phyloP scores from a whole-genome alignment of 2,329 filamentous ascomycete species.

The Diaporthe citrichinensis region DNA sequence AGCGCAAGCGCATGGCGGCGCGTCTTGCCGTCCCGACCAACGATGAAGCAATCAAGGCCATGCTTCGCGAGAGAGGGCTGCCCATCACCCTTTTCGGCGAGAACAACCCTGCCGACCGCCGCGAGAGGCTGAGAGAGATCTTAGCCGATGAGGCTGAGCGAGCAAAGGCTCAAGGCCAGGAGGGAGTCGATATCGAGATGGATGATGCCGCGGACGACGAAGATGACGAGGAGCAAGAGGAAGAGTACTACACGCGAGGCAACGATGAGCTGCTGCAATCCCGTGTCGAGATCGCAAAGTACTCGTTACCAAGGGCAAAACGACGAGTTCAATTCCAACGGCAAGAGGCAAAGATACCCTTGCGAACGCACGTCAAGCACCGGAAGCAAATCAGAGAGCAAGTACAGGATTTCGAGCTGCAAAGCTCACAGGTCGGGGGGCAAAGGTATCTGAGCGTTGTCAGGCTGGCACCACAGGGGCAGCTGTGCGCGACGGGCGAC shows the following conservation, averaged over 20 bases:
- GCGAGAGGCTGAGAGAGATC: constrained; percentile 88
- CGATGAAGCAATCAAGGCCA: constrained; percentile 85
- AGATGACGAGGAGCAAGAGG: constrained; percentile 81
- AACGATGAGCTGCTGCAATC: constrained; percentile 80
- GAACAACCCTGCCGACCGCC: constrained; percentile 80
- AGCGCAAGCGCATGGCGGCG: constrained; percentile 89
- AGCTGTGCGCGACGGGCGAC: constrained; percentile 89
- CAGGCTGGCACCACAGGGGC: constrained; percentile 87
- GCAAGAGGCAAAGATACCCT: constrained; percentile 83
- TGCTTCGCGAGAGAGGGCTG: constrained; percentile 88
- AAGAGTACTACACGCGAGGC: constrained; percentile 96
- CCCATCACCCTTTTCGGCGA: constrained; percentile 96
- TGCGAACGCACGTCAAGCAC: constrained; percentile 93
- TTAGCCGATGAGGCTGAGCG: constrained; percentile 81
- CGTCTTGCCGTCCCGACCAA: constrained; percentile 94
- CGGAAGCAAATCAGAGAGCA: constrained; percentile 90
- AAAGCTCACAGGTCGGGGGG: constrained; percentile 92
- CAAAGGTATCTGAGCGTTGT: constrained; percentile 94
- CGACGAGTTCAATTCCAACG: constrained; percentile 83
- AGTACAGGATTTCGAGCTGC: constrained; percentile 87
- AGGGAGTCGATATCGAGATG: constrained; percentile 73
- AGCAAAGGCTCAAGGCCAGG: constrained; percentile 57
- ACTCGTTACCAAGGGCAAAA: constrained; percentile 86
- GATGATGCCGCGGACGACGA: constrained; percentile 71
- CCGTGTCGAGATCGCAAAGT: constrained; percentile 83